Evolutionary conservation across 352 stramenopile genomes (phyloP).

Genomic region (Pelagophyceae sp.): DNA sequence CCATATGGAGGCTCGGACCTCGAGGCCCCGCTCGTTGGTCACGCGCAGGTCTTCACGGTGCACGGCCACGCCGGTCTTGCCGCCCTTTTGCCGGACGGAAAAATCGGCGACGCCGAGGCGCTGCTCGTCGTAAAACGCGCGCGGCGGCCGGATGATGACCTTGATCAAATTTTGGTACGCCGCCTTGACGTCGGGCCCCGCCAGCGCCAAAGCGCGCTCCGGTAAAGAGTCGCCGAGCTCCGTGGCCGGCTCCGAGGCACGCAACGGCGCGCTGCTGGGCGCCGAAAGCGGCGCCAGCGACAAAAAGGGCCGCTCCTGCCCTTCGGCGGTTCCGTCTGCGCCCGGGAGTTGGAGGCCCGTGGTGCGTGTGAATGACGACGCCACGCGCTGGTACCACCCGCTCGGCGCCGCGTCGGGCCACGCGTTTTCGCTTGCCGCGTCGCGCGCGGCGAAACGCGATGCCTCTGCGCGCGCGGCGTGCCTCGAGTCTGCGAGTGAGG

Average conservation of each 20-base stretch:
- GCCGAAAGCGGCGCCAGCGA: not conserved
- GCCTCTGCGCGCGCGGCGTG: not conserved
- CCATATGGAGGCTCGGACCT: slow-evolving; percentile 10
- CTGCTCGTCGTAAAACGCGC: slow-evolving; percentile 11
- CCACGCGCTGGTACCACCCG: no score
- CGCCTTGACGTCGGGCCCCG: slow-evolving; percentile 12
- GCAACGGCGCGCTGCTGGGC: not conserved
- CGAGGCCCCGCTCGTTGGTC: slow-evolving; percentile 8
- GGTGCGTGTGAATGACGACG: no score
- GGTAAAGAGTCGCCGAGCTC: slow-evolving; percentile 11
- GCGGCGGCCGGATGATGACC: slow-evolving; percentile 21
- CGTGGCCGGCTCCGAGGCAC: not conserved
- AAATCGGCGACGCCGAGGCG: slow-evolving; percentile 4
- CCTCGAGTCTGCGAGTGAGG: not conserved
- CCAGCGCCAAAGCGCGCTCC: not conserved
- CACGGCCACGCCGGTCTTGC: not conserved
- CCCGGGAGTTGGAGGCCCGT: no score
- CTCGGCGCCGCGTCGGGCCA: no score
- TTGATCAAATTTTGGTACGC: slow-evolving; percentile 9
- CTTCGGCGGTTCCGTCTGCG: not conserved
- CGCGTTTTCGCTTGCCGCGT: no score
- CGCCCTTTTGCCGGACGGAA: not conserved
- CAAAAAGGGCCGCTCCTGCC: not conserved
- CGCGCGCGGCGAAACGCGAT: no score
- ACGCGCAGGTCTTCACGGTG: slow-evolving; percentile 12